Base-by-base conservation (phyloP, 176 grass and related monocot genomes). In the Thinopyrum elongatum region DNA sequence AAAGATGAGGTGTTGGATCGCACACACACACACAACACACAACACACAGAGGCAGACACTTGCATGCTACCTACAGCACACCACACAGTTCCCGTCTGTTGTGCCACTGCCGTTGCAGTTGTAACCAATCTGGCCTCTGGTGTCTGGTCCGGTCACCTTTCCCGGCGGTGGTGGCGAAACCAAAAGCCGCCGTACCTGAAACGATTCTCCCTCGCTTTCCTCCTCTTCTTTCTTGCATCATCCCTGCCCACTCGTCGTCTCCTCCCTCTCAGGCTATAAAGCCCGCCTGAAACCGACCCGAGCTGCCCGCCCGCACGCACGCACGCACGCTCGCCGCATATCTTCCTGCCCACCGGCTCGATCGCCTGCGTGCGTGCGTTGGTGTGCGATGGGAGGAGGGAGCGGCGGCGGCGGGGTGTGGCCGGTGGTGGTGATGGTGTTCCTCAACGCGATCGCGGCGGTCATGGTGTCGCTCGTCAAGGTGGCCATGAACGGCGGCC, bases 1-100 rank as follows among this genome's bases (percentile, higher is more conserved):
- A 67, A 67, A 67, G 65, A 67, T 38, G 34, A 53, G 49, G 6
- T 17, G 53, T 22, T 58, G 53, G 19, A 58, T 58, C 47, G 6
- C 15, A 7, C 51, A 55, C 51, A 53, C 44, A 1, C 39, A 47
- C 13, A 51, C 47, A 51, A 51, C 44, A 51, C 39, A 42, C 39
- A 42, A 0, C 10, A 42, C 39, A 33, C 47, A 15, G 47, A 55
- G 51, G 53, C 53, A 58, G 19, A 58, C 53, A 58, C 53, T 58
- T 85, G 77, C 82, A 81, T 89, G 80, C 75, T 81, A 47, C 77
- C 82, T 69, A 82, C 86, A 81, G 53, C 53, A 59, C 81, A 47
- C 13, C 49, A 12, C 47, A 71, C 28, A 51, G 51, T 19, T 19
- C 16, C 49, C 16, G 1, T 53, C 47, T 51, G 5, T 51, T 47